Evolutionary conservation across 164 flowering plant genomes (phyloP).

Genomic region (Echeveria elegans): DNA sequence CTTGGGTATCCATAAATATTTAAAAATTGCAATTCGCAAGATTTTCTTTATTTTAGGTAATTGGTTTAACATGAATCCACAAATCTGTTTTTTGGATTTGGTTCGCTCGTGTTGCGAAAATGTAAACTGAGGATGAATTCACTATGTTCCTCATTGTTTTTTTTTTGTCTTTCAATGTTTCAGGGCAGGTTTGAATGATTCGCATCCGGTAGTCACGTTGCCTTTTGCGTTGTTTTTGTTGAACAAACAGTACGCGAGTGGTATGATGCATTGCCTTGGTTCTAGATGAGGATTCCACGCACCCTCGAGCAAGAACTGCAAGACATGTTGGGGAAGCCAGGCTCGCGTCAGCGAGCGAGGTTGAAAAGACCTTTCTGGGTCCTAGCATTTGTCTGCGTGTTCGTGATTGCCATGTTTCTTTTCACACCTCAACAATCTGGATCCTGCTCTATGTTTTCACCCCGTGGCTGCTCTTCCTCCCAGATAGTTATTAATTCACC

Average conservation of each 20-base stretch:
- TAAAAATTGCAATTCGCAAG: no score
- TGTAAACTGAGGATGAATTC: no score
- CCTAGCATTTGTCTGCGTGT: constrained; percentile 52
- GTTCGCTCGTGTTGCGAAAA: no score
- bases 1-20: no score
- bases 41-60: no score
- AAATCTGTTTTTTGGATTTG: no score
- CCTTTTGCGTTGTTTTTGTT: not conserved
- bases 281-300: not conserved
- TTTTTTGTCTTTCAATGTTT: not conserved
- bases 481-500: constrained; percentile 61
- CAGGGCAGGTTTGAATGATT: not conserved
- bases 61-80: no score
- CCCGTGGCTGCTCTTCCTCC: constrained; percentile 42
- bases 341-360: constrained; percentile 61
- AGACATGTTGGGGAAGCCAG: constrained; percentile 54
- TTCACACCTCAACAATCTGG: constrained; percentile 53
- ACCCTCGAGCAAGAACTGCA: constrained; percentile 16
- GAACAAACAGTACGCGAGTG: not conserved
- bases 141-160: no score
- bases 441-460: constrained; percentile 62
- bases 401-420: constrained; percentile 62
- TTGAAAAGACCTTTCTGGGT: constrained; percentile 80
- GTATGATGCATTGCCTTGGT: not conserved
- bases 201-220: not conserved